Conservation (phyloP, 1,139 yeast species). For the Arxiozyma bovina region DNA sequence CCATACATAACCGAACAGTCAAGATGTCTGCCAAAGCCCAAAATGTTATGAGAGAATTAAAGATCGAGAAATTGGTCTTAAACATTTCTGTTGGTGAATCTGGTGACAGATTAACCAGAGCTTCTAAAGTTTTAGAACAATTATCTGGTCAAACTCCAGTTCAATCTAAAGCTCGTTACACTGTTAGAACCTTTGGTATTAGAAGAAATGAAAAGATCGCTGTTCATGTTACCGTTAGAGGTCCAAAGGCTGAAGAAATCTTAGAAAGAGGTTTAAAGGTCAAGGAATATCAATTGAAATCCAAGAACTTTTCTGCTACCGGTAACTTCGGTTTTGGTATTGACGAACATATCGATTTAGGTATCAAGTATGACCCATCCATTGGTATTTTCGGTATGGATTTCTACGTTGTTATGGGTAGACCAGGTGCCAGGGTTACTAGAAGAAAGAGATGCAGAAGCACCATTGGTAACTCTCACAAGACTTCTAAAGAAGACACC, state of each 20-base stretch:
- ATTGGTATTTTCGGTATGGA: conserved; percentile 99
- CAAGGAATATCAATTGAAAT: conserved; percentile 95
- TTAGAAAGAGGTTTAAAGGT: conserved; percentile 99
- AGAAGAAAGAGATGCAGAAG: conserved; percentile 97
- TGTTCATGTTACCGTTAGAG: conserved; percentile 98
- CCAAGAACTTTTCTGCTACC: conserved; percentile 92
- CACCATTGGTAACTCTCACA: conserved; percentile 86
- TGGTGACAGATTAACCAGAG: conserved; percentile 99
- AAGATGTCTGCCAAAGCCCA: conserved; percentile 40
- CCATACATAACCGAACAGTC: conserved; percentile 22
- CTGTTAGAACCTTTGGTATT: conserved; percentile 99
- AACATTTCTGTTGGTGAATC: conserved; percentile 99
- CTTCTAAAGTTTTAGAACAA: conserved; percentile 99
- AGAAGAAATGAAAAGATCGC: conserved; percentile 99
- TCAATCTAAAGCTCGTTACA: conserved; percentile 99
- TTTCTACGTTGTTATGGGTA: conserved; percentile 98
- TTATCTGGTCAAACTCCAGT: conserved; percentile 99
- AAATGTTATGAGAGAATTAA: conserved; percentile 96
- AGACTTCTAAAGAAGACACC: conserved; percentile 87
- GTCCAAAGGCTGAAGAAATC: conserved; percentile 99
- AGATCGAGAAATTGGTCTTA: conserved; percentile 98
- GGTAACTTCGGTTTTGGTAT: conserved; percentile 99
- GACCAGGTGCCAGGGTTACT: conserved; percentile 98
- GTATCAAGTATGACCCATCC: conserved; percentile 99
- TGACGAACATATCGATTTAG: conserved; percentile 98